phyloP scores from a whole-genome alignment of 2,329 filamentous ascomycete species.

The Trichoderma breve region DNA sequence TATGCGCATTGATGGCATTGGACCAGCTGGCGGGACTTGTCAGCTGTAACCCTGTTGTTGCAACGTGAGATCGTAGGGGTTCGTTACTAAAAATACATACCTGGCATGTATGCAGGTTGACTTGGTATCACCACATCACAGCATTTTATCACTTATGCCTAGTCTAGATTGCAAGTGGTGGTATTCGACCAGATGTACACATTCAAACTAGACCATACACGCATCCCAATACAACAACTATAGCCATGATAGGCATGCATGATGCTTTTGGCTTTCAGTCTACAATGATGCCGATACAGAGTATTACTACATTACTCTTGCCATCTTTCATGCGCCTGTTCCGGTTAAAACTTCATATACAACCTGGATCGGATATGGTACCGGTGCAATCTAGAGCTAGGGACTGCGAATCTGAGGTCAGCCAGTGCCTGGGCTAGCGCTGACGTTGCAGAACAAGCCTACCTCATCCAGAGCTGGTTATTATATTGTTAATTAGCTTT shows the following conservation, averaged over 20 bases:
- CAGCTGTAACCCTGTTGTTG: not conserved
- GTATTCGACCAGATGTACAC: not conserved
- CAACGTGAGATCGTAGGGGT: not conserved
- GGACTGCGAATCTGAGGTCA: not conserved
- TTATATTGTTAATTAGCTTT: not conserved
- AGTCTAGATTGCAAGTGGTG: not conserved
- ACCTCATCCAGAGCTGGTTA: not conserved
- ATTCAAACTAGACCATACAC: not conserved
- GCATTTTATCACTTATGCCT: not conserved
- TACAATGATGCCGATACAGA: not conserved
- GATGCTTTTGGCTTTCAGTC: not conserved
- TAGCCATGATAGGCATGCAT: not conserved
- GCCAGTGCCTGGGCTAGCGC: not conserved
- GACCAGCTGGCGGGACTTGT: not conserved
- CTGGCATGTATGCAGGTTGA: not conserved
- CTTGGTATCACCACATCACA: not conserved
- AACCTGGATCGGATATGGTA: not conserved
- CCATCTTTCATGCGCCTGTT: not conserved
- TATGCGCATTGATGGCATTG: not conserved
- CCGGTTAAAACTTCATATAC: not conserved
- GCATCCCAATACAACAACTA: no score
- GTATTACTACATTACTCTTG: not conserved
- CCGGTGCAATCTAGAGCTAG: not conserved
- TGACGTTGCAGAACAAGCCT: not conserved
- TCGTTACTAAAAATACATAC: not conserved